Evolutionary conservation across 78 protist species (phyloP).

Genomic region (Paulinella micropora): DNA sequence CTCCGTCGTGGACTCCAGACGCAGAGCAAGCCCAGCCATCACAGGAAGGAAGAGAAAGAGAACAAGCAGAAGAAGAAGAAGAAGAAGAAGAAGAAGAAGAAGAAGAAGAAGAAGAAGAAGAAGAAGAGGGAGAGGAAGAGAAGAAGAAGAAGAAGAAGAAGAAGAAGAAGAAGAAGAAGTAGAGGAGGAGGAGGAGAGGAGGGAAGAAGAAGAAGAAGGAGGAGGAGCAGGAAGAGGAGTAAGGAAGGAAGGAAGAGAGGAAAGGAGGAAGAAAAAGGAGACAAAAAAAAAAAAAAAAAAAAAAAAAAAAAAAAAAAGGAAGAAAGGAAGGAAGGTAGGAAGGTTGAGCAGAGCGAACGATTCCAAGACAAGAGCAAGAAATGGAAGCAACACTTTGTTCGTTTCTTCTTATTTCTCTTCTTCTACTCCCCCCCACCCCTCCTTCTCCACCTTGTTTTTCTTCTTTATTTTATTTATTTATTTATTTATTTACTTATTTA

Average conservation of each 20-base stretch:
- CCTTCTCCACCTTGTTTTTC: too few species aligned
- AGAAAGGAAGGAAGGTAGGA: background rate
- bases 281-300: too few species aligned
- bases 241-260: background rate
- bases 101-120: background rate
- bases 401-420: too few species aligned
- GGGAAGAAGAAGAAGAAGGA: background rate
- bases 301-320: background rate
- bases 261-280: too few species aligned
- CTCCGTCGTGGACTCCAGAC: slow-evolving; percentile 57
- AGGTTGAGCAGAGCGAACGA: background rate
- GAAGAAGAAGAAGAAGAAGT: background rate
- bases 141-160: background rate
- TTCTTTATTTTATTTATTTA: too few species aligned
- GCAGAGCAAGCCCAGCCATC: background rate
- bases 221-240: too few species aligned
- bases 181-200: background rate
- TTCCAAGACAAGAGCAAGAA: too few species aligned
- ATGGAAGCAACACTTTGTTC: too few species aligned
- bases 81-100: background rate
- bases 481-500: too few species aligned
- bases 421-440: too few species aligned
- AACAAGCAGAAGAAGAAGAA: too few species aligned
- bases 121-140: background rate
- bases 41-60: too few species aligned